Evolutionary conservation across 176 grass and related monocot species (phyloP), one percentile per base, ranked within the genome.

Genomic region (Triticum timopheevii): DNA sequence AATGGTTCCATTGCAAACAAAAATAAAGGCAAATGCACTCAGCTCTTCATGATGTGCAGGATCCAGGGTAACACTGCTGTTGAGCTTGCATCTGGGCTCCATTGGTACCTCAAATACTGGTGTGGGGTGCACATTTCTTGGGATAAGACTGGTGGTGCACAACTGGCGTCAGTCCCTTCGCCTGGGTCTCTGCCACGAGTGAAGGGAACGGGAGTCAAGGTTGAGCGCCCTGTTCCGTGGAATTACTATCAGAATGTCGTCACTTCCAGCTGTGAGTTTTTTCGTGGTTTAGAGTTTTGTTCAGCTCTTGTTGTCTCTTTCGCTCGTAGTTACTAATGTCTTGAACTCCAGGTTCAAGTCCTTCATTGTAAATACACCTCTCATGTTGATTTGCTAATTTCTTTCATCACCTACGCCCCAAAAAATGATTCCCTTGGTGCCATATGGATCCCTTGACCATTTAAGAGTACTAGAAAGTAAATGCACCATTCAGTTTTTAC

Each of bases 161-260:
- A 95, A 64, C 59, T 98, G 39, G 83, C 71, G 17, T 91, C 93
- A 24, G 50, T 98, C 30, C 96, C 90, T 68, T 56, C 13, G 16
- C 90, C 93, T 77, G 92, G 93, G 23, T 90, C 92, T 64, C 88
- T 98, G 25, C 92, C 93, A 2, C 86, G 16, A 80, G 93, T 98
- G 44, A 91, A 91, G 38, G 87, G 24, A 22, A 52, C 64, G 1
- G 93, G 90, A 69, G 88, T 98, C 74, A 95, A 95, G 82, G 69
- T 98, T 78, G 96, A 92, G 85, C 96, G 96, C 2, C 92, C 96
- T 52, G 93, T 95, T 87, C 93, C 90, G 0, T 98, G 96, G 96
- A 98, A 86, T 83, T 98, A 95, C 89, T 98, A 98, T 85, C 96
- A 98, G 88, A 98, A 98, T 90, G 96, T 98, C 15, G 96, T 95